Percentiles rank a stretch among this genome's conserved stretches.
phyloP scores from a whole-genome alignment of 192 early-diverging fungal species.

The Podila verticillata region DNA sequence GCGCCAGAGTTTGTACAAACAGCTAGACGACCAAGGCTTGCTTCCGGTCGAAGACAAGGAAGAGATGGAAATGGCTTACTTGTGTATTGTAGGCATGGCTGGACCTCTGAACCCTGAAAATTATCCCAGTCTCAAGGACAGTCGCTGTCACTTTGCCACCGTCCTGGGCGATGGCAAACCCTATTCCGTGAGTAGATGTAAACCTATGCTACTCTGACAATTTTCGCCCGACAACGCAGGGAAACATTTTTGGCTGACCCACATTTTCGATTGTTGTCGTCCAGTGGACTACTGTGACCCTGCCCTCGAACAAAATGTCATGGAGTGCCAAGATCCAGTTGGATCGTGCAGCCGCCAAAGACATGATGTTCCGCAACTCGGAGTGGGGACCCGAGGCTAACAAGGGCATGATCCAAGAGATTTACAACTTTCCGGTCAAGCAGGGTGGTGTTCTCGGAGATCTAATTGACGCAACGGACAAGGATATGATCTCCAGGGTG shows the following conservation, averaged over 20 bases:
- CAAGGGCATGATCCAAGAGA: not conserved
- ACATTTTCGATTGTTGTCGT: not conserved
- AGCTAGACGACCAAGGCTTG: not conserved
- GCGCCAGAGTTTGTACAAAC: slow-evolving; percentile 5
- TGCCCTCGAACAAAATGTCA: slow-evolving; percentile 5
- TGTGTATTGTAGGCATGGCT: not conserved
- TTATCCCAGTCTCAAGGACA: not conserved
- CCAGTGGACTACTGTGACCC: not conserved
- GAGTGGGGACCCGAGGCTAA: slow-evolving; percentile 3
- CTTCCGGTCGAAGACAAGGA: not conserved
- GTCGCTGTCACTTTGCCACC: not conserved
- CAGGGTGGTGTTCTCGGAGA: not conserved
- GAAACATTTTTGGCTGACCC: not conserved
- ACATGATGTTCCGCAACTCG: slow-evolving; percentile 1
- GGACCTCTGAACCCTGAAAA: not conserved
- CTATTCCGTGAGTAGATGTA: not conserved
- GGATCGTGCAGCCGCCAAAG: not conserved
- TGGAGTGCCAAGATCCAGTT: not conserved
- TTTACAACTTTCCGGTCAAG: not conserved
- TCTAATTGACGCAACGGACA: not conserved
- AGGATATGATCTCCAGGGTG: slow-evolving; percentile 1
- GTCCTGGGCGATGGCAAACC: not conserved
- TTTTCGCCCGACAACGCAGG: not conserved
- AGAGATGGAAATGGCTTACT: not conserved
- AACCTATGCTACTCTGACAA: no score